These are phyloP conservation scores for Mycena sanguinolenta DNA, from an alignment of 768 basidiomycete species.

Conservation along the genomic window DNA sequence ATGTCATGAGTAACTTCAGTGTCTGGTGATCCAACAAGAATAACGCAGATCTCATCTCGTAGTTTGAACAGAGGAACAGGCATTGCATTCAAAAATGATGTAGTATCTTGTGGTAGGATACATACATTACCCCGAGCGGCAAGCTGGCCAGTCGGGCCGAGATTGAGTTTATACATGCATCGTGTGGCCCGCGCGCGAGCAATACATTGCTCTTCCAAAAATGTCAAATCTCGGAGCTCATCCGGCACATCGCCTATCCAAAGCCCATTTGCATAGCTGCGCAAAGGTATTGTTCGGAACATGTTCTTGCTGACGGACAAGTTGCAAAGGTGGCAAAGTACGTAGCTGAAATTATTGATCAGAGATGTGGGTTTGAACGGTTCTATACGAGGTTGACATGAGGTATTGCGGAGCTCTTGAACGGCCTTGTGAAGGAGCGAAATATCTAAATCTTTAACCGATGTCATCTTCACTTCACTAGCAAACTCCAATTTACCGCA, in stretches of 20 bases:
- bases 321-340: not conserved
- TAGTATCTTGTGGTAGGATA: not conserved
- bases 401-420: not conserved
- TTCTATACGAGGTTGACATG: not conserved
- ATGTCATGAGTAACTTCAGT: not conserved
- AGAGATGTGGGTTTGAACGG: not conserved
- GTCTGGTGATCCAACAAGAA: not conserved
- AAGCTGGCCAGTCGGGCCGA: not conserved
- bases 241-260: not conserved
- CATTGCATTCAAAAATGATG: not conserved
- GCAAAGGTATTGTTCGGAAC: not conserved
- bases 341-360: not conserved
- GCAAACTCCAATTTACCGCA: not conserved
- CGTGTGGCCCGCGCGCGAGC: not conserved
- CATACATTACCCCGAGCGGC: not conserved
- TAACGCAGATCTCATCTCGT: not conserved
- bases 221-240: not conserved
- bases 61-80: not conserved
- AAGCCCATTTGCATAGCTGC: not conserved
- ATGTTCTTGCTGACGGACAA: not conserved
- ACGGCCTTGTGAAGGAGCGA: not conserved
- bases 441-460: not conserved
- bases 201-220: not conserved
- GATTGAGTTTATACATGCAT: slow-evolving; percentile 1
- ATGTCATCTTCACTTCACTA: not conserved